phyloP scores from a whole-genome alignment of 2,329 filamentous ascomycete species.

The Fusarium sterilihyphosum region DNA sequence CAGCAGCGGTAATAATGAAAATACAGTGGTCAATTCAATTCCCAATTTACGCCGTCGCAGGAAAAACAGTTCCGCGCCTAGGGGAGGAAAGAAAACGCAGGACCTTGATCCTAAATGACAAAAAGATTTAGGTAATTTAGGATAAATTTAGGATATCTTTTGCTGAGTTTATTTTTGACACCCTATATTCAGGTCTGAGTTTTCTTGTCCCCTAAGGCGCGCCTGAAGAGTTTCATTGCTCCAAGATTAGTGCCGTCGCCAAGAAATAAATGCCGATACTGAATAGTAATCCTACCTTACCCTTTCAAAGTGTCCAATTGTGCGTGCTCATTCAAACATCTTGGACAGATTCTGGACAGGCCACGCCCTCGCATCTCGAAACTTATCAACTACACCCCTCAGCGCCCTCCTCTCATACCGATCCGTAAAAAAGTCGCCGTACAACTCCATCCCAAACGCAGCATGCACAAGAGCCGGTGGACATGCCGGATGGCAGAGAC shows the following conservation, averaged over 20 bases:
- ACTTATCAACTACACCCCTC: constrained; percentile 55
- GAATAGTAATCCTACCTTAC: constrained; percentile 1
- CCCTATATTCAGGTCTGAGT: not conserved
- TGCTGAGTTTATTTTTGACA: not conserved
- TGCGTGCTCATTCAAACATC: constrained; percentile 45
- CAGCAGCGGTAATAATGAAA: not conserved
- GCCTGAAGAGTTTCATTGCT: not conserved
- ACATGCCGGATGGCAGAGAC: constrained; percentile 51
- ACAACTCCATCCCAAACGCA: constrained; percentile 53
- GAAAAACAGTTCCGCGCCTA: not conserved
- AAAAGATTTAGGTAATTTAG: not conserved
- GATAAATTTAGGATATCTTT: not conserved
- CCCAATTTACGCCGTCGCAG: not conserved
- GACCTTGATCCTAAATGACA: not conserved
- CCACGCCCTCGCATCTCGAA: constrained; percentile 55
- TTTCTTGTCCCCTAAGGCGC: not conserved
- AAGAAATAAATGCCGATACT: not conserved
- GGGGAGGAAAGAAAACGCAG: not conserved
- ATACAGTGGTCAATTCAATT: not conserved
- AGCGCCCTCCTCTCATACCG: constrained; percentile 50
- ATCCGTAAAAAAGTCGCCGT: constrained; percentile 55
- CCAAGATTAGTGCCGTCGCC: not conserved
- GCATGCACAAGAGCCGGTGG: constrained; percentile 53
- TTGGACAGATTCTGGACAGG: constrained; percentile 50
- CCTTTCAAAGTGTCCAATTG: no score